Evolutionary conservation across 805 yeast species (phyloP), one percentile per base, ranked within the genome.

Genomic region (Candida gorgasii): DNA sequence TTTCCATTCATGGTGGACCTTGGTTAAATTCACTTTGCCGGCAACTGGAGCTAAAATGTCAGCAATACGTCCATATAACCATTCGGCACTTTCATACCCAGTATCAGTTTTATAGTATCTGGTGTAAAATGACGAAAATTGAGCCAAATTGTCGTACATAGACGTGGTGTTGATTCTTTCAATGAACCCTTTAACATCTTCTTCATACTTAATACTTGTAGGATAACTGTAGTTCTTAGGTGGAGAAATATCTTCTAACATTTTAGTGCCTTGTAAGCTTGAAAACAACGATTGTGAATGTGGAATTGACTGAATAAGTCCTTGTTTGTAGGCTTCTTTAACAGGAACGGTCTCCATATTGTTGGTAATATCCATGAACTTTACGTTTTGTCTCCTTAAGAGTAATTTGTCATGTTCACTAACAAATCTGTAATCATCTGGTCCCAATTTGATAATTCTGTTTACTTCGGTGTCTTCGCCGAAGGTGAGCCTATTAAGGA

Each of bases 31-130:
- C 3, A 64, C 62, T n/a, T 45, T 47, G 4, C 53, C 48, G 12
- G 50, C 49, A 8, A 48, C 55, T 5, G 63, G 62, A 2, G 54
- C 45, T 19, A 59, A 52, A 29, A 79, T 62, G 14, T 70, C 65
- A 14, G 65, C 59, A 23, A 87, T 65, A 39, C 72, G 70, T 11
- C 70, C 72, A 47, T 67, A 67, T 38, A 89, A 67, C 93, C 95
- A 88, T 38, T 72, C 55, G 6, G 95, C 81, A 52, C 89, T 78
- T 46, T 84, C 78, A 12, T 70, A 61, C 0, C 97, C 97, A n/a
- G 75, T 57, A 18, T 78, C 73, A 1, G 87, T 77, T 58, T 84
- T 82, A 65, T 87, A 88, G 59, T 84, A 86, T 44, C 97, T 75
- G 14, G 89, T 82, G 62, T 68, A 78, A 59, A 87, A 88, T 30